Evolutionary conservation across 2,329 filamentous ascomycete species (phyloP).

Genomic region (Ophiostoma populinum): DNA sequence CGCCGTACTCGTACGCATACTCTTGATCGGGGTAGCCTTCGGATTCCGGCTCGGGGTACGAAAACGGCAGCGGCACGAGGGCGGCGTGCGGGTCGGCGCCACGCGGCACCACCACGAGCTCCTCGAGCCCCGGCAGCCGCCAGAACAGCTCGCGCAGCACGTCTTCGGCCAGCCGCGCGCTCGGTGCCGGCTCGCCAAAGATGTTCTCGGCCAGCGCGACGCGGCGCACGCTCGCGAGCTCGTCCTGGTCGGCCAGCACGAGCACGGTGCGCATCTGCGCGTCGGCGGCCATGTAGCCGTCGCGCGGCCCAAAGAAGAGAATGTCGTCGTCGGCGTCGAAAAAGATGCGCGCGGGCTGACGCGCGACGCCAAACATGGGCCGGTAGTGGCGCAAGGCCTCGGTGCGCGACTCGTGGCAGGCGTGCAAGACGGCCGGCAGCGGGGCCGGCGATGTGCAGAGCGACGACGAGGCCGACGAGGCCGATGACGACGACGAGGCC

Average conservation of each 20-base stretch:
- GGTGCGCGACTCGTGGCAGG: slow-evolving; percentile 27
- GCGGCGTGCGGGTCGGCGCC: slow-evolving; percentile 21
- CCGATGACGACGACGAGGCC: not conserved
- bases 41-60: too few relatives aligned
- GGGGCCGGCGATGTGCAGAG: slow-evolving; percentile 25
- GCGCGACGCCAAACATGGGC: slow-evolving; percentile 24
- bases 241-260: slow-evolving; percentile 22
- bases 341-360: slow-evolving; percentile 23
- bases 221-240: slow-evolving; percentile 23
- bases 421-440: slow-evolving; percentile 27
- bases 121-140: slow-evolving; percentile 23
- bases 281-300: slow-evolving; percentile 27
- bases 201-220: slow-evolving; percentile 29
- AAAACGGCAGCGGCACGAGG: too few relatives aligned
- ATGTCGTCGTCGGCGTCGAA: slow-evolving; percentile 25
- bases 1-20: too few relatives aligned
- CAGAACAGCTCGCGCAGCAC: slow-evolving; percentile 21
- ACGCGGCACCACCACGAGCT: slow-evolving; percentile 27
- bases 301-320: slow-evolving; percentile 29
- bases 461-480: not conserved
- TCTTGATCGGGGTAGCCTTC: too few relatives aligned
- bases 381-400: slow-evolving; percentile 25
- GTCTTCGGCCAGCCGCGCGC: slow-evolving; percentile 24
- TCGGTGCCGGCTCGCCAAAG: slow-evolving; percentile 13
- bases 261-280: slow-evolving; percentile 28